phyloP scores from a whole-genome alignment of 2,329 filamentous ascomycete genomes.

The Kalaharituber pfeilii region DNA sequence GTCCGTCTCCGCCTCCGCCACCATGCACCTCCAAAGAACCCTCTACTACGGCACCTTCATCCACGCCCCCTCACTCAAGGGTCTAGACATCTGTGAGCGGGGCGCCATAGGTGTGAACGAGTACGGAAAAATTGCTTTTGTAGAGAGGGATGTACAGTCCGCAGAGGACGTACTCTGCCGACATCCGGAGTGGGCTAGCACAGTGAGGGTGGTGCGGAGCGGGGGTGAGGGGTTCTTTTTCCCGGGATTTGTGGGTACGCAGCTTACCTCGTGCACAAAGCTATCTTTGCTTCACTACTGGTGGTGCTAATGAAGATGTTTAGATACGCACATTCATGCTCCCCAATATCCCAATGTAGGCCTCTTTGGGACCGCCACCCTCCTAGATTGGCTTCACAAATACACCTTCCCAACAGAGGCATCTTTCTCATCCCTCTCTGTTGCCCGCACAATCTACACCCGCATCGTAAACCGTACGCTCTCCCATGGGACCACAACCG shows the following conservation, averaged over 20 bases:
- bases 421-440: slow-evolving; percentile 45
- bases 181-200: neutral
- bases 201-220: slow-evolving; percentile 3
- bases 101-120: slow-evolving; percentile 36
- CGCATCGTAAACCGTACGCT: slow-evolving; percentile 65
- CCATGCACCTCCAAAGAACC: too few relatives aligned
- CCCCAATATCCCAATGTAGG: slow-evolving; percentile 88
- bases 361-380: slow-evolving; percentile 81
- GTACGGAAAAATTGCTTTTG: slow-evolving; percentile 35
- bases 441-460: slow-evolving; percentile 55
- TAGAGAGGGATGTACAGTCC: slow-evolving; percentile 26
- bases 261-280: neutral
- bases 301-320: neutral
- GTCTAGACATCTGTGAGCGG: slow-evolving; percentile 33
- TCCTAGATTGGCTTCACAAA: slow-evolving; percentile 80
- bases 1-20: too few relatives aligned
- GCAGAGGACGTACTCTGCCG: slow-evolving; percentile 20
- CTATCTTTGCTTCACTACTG: neutral
- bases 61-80: slow-evolving; percentile 34
- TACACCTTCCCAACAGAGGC: slow-evolving; percentile 92
- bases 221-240: slow-evolving; percentile 54
- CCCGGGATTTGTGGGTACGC: slow-evolving; percentile 59
- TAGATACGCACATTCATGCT: slow-evolving; percentile 90
- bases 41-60: slow-evolving; percentile 47
- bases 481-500: slow-evolving; percentile 78